Evolutionary conservation across 495 filamentous ascomycete genomes (phyloP).

Genomic region (Paragyromitra xinjiangensis): DNA sequence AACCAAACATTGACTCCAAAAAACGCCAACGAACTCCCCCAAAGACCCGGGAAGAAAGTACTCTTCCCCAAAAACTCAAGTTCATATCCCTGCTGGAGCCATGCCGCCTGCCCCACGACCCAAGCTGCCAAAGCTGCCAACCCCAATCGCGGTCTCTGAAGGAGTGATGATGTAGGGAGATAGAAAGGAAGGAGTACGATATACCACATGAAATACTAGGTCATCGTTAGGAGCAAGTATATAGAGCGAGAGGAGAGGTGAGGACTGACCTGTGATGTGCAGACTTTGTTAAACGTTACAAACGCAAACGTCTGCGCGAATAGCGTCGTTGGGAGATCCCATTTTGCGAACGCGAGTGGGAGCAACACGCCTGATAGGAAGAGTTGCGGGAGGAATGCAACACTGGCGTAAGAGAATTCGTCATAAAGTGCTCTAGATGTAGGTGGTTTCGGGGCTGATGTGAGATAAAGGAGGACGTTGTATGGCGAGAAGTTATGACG

Average conservation of each 20-base stretch:
- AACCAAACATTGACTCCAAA: conserved; percentile 89
- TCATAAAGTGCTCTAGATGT: conserved; percentile 26
- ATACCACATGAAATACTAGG: conserved; percentile 97
- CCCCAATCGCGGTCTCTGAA: conserved; percentile 68
- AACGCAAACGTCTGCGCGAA: conserved; percentile 99
- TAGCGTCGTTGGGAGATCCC: conserved; percentile 82
- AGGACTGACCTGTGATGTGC: conserved; percentile 86
- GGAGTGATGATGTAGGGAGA: conserved; percentile 78
- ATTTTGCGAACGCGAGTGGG: conserved; percentile 82
- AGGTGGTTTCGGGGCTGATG: conserved; percentile 65
- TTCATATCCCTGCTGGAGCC: conserved; percentile 87
- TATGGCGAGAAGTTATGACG: conserved; percentile 98
- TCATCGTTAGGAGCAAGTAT: neutral
- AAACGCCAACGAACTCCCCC: conserved; percentile 76
- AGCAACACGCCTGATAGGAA: conserved; percentile 77
- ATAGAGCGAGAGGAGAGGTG: neutral
- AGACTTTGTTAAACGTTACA: conserved; percentile 97
- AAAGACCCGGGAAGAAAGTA: conserved; percentile 85
- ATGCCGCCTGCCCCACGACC: conserved; percentile 71
- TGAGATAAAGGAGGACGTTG: conserved; percentile 87
- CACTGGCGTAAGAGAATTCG: conserved; percentile 70
- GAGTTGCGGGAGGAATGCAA: conserved; percentile 90
- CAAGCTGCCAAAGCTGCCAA: conserved; percentile 72
- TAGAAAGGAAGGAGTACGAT: conserved; percentile 91
- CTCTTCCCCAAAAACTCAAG: conserved; percentile 90